Evolutionary conservation across 805 yeast genomes (phyloP), one percentile per base, ranked within the genome.

Genomic region (Teunomyces atbi): DNA sequence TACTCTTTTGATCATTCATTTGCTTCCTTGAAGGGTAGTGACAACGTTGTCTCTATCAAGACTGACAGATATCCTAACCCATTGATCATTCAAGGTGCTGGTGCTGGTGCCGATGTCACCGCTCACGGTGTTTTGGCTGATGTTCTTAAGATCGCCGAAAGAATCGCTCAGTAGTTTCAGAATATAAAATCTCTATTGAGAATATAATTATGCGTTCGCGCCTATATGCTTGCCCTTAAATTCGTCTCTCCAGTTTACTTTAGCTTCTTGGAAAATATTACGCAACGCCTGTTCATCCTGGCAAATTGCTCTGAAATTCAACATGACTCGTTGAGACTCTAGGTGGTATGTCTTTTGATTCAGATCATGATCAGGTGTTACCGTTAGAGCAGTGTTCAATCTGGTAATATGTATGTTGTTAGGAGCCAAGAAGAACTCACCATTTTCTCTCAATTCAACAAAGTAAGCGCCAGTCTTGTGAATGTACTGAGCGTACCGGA

Each of bases 51-150:
- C 51, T 84, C 97, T 18, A 86, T 94, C 72, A 84, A 83, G 66
- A 86, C 97, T 27, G 83, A 88, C 65, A 86, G 99, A 73, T 94
- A 94, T 70, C 80, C 85, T 34, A 89, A 89, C 69, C 99, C 99
- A 45, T 77, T 94, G 65, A 85, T 94, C 52, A 79, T 94, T 59
- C 99, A 94, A 77, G 99, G 99, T 71, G 99, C 99, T 27, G 99
- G 96, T 60, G 84, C 84, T 81, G 96, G 58, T 94, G 83, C 84
- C 45, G 84, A 78, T 30, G 83, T 79, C 39, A 80, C 84, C 43
- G 84, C 84, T 39, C 76, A 70, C 49, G 99, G 99, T 69, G 97
- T 94, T 37, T 78, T 94, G 55, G 96, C 95, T 45, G 99, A 94
- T 65, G 84, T 88, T 30, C 79, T 94, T 64, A 94, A 89, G 76